Base-by-base conservation (phyloP, 2,329 filamentous ascomycete genomes). In the Fusarium lyarnte region DNA sequence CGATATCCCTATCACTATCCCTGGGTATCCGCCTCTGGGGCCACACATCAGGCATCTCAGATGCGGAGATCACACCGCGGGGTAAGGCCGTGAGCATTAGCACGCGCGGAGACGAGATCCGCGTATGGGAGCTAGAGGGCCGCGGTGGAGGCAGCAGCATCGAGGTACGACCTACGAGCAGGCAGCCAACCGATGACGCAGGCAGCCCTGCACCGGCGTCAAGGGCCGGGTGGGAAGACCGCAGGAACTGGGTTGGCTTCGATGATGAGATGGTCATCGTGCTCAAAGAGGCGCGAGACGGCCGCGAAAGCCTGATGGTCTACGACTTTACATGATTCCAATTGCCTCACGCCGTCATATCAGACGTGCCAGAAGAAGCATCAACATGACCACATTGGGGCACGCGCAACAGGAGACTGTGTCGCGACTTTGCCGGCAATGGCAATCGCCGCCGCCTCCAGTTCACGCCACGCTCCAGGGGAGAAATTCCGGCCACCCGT, bases 231-330 rank as follows among this genome's bases (percentile, higher is more conserved):
- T 83, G 83, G 79, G 84, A 87, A 39, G 85, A 86, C 64, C 80
- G 82, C 53, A 83, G 85, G 66, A 88, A 88, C 57, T 95, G 92
- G 89, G 90, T 97, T 13, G 94, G 93, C 0, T 97, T 97, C 77
- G 94, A 97, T 77, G 94, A 97, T 46, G 93, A 97, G 81, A 94
- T 94, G 83, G 93, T 97, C n/a, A 91, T 97, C 69, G 90, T 97
- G 45, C 85, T 97, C 55, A 91, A 93, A 72, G 93, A 95, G 81
- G 88, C 89, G 71, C 81, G 84, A 31, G 84, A 88, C 31, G 93
- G 93, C 3, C 87, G 87, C 42, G 93, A 95, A 78, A 90, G 92
- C 68, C 81, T 97, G 70, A 88, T 95, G 78, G 90, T 96, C 46
- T 97, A 97, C 79, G 93, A 97, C 81, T 98, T 98, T 81, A 94